Percentiles rank a stretch among this genome's conserved stretches.
Evolutionary conservation across 768 basidiomycete species (phyloP).

Genomic region (Mycena maculata): DNA sequence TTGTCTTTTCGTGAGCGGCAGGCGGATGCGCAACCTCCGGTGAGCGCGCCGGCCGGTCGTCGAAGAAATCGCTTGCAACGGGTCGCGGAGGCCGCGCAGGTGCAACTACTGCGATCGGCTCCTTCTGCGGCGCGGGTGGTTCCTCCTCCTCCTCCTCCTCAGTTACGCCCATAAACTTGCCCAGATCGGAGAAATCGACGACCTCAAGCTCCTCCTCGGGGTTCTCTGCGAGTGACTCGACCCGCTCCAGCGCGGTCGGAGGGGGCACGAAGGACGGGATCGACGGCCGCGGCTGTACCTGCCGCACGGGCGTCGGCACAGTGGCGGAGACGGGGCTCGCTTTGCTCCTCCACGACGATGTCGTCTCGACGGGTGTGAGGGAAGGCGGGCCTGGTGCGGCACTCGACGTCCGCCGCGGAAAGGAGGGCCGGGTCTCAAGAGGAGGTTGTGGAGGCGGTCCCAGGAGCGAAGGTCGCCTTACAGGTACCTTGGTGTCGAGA

Average conservation of each 20-base stretch:
- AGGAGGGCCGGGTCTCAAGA: slow-evolving; percentile 43
- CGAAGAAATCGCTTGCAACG: slow-evolving; percentile 80
- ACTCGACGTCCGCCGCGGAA: slow-evolving; percentile 42
- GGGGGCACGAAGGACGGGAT: slow-evolving; percentile 40
- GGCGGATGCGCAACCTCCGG: slow-evolving; percentile 17
- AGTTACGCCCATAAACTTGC: slow-evolving; percentile 68
- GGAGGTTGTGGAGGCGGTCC: slow-evolving; percentile 37
- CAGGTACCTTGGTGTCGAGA: slow-evolving; percentile 7
- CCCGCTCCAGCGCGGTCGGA: slow-evolving; percentile 53
- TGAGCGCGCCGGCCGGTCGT: slow-evolving; percentile 50
- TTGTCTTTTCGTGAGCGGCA: slow-evolving; percentile 44
- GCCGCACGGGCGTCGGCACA: slow-evolving; percentile 45
- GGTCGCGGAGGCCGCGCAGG: slow-evolving; percentile 55
- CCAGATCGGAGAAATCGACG: slow-evolving; percentile 85
- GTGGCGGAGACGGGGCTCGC: slow-evolving; percentile 46
- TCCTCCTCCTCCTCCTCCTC: no score
- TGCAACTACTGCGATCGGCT: slow-evolving; percentile 36
- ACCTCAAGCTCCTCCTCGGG: slow-evolving; percentile 76
- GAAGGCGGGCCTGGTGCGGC: slow-evolving; percentile 41
- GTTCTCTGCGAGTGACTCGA: slow-evolving; percentile 57
- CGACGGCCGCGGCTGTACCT: slow-evolving; percentile 37
- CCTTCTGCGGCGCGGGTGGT: slow-evolving; percentile 35
- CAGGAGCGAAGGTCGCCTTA: slow-evolving; percentile 26
- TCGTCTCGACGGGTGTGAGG: slow-evolving; percentile 54
- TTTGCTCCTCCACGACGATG: slow-evolving; percentile 73